These are phyloP conservation scores for Acacia confusa DNA, from an alignment of 306 rosid genomes.

Conservation along the genomic window DNA sequence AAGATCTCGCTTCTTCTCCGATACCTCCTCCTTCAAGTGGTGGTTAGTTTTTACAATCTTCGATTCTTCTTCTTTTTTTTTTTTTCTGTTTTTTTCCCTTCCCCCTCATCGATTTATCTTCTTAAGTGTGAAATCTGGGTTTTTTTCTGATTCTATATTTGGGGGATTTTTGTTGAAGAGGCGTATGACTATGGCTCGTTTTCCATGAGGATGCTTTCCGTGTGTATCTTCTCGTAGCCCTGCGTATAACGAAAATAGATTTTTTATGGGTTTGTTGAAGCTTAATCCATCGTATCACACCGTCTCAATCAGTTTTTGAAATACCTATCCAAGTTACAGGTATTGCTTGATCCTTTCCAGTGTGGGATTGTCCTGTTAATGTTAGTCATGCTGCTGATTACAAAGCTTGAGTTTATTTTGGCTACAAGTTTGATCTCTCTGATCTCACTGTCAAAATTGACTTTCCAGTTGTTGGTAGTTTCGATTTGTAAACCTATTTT, in stretches of 20 bases:
- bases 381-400: not conserved
- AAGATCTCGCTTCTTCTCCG: conserved; percentile 41
- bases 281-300: too few species aligned
- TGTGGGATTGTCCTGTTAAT: not conserved
- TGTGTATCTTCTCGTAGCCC: too few species aligned
- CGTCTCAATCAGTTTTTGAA: too few species aligned
- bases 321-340: conserved; percentile 97
- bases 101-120: not conserved
- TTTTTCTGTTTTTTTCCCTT: too few species aligned
- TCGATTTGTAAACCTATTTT: not conserved
- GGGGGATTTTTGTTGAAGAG: conserved; percentile 23
- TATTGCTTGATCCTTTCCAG: conserved; percentile 38
- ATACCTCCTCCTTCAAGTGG: conserved; percentile 43
- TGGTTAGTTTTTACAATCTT: conserved; percentile 36
- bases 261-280: too few species aligned
- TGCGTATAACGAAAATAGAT: too few species aligned
- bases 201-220: too few species aligned
- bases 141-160: not conserved
- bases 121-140: not conserved
- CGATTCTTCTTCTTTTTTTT: not conserved
- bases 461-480: not conserved
- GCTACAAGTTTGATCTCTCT: not conserved
- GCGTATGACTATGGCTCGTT: too few species aligned
- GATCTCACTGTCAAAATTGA: not conserved
- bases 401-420: not conserved